A percentile compares a stretch with the other conserved stretches of the same genome.
phyloP scores from a whole-genome alignment of 2,329 filamentous ascomycete genomes.

The Plectosphaerella plurivora region DNA sequence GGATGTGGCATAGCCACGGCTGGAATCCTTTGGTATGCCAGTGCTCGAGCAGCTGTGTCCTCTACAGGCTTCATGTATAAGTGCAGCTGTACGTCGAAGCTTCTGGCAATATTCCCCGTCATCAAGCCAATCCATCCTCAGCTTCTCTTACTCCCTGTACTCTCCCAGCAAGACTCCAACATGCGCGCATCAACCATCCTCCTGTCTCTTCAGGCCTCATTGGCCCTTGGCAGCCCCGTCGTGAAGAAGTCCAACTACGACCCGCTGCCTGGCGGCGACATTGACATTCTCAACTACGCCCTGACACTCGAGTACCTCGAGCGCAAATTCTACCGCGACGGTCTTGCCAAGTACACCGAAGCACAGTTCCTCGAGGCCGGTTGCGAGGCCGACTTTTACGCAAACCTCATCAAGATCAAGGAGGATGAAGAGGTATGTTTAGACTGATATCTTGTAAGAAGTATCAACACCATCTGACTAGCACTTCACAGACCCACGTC shows the following conservation, averaged over 20 bases:
- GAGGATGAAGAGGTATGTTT: conserved; percentile 41
- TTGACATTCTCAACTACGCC: conserved; percentile 40
- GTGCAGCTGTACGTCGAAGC: too few relatives aligned
- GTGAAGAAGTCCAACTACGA: conserved; percentile 13
- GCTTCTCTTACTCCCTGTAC: too few relatives aligned
- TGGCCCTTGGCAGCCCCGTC: conserved; percentile 5
- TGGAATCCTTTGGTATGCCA: too few relatives aligned
- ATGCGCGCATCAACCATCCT: conserved; percentile 9
- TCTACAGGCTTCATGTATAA: too few relatives aligned
- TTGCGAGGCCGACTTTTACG: conserved; percentile 47
- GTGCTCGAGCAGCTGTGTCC: too few relatives aligned
- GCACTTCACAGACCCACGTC: conserved; percentile 42
- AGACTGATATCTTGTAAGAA: not conserved
- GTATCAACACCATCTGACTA: not conserved
- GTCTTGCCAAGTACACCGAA: conserved; percentile 51
- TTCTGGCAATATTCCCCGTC: too few relatives aligned
- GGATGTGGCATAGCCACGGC: too few relatives aligned
- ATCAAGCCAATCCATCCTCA: too few relatives aligned
- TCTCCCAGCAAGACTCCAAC: not conserved
- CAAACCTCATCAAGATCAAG: conserved; percentile 51
- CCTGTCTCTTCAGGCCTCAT: conserved; percentile 4
- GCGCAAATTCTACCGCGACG: conserved; percentile 57
- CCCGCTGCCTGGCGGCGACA: conserved; percentile 13
- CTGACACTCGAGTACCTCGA: conserved; percentile 54
- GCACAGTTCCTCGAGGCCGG: conserved; percentile 48